Evolutionary conservation across 306 rosid species (phyloP).

Genomic region (Lotus japonicus): DNA sequence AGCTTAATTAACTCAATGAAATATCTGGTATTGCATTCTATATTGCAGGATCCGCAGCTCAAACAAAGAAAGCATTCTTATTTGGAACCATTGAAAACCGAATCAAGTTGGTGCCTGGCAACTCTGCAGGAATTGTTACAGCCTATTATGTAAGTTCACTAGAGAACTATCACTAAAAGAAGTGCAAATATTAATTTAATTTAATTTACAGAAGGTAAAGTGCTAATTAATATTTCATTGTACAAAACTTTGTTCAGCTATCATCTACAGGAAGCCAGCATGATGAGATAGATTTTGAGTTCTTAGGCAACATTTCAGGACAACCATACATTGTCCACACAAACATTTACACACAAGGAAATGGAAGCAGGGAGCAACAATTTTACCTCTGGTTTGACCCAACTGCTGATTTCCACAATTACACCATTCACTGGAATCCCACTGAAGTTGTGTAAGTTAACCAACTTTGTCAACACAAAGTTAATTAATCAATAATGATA

Average conservation of each 20-base stretch:
- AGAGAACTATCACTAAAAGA: background rate
- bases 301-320: slow-evolving; percentile 74
- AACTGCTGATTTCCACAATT: slow-evolving; percentile 72
- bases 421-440: slow-evolving; percentile 93
- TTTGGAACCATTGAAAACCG: slow-evolving; percentile 66
- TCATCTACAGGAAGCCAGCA: slow-evolving; percentile 65
- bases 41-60: slow-evolving; percentile 67
- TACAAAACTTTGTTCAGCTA: slow-evolving; percentile 40
- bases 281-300: slow-evolving; percentile 91
- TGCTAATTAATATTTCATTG: slow-evolving; percentile 9
- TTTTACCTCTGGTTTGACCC: slow-evolving; percentile 89
- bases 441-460: slow-evolving; percentile 66
- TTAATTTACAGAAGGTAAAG: background rate
- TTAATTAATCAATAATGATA: no score
- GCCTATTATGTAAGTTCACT: slow-evolving; percentile 66
- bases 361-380: slow-evolving; percentile 76
- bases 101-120: slow-evolving; percentile 61
- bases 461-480: no score
- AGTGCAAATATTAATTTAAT: background rate
- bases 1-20: background rate
- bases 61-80: slow-evolving; percentile 60
- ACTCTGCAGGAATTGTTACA: slow-evolving; percentile 82
- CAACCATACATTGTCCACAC: slow-evolving; percentile 82
- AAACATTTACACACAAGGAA: slow-evolving; percentile 58
- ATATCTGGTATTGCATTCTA: background rate